These are phyloP conservation scores for Macrocybe gigantea DNA, from an alignment of 768 basidiomycete species.

Conservation along the genomic window DNA sequence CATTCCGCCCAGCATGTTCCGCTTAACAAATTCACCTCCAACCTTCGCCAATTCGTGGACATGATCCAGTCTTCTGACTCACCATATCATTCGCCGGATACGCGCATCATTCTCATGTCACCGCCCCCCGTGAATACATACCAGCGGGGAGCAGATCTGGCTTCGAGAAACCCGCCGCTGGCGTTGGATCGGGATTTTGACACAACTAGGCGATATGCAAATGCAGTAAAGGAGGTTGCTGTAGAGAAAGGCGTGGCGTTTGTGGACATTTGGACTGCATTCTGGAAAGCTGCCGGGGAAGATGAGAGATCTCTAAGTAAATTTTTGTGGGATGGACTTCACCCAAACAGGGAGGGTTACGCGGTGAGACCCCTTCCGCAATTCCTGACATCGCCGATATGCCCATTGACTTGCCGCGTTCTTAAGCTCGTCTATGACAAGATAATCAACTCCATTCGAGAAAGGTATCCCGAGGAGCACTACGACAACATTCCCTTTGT, in stretches of 20 bases:
- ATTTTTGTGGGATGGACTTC: constrained; percentile 73
- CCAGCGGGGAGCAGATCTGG: constrained; percentile 47
- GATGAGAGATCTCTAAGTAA: constrained; percentile 44
- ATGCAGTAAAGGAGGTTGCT: constrained; percentile 61
- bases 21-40: constrained; percentile 53
- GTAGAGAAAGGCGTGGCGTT: constrained; percentile 48
- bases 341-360: constrained; percentile 74
- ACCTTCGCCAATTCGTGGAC: constrained; percentile 57
- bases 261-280: constrained; percentile 66
- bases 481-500: constrained; percentile 52
- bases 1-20: constrained; percentile 75
- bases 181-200: constrained; percentile 57
- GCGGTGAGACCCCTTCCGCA: constrained; percentile 35
- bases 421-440: constrained; percentile 60
- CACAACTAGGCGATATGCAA: constrained; percentile 61
- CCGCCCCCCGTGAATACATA: constrained; percentile 77
- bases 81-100: constrained; percentile 60
- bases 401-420: constrained; percentile 2
- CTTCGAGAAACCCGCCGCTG: constrained; percentile 41
- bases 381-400: neutral
- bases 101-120: constrained; percentile 74
- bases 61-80: constrained; percentile 61
- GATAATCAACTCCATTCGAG: constrained; percentile 50
- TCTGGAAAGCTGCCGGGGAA: constrained; percentile 73
- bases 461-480: constrained; percentile 63